These are phyloP conservation scores for Salix udensis DNA, from an alignment of 345 rosid genomes.

Conservation along the genomic window DNA sequence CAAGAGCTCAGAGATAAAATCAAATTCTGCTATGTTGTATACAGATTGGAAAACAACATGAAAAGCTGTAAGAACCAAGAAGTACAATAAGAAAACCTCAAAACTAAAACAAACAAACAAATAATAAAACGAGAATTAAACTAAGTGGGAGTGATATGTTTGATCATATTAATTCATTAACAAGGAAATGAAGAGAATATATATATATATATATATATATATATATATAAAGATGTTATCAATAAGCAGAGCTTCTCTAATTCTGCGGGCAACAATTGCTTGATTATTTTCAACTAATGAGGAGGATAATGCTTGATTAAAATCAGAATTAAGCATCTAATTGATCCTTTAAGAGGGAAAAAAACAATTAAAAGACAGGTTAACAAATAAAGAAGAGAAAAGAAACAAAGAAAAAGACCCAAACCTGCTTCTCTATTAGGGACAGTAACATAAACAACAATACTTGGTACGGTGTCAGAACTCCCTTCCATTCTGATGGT, in stretches of 20 bases:
- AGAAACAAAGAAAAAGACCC: background rate
- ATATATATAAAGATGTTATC: too few relatives aligned
- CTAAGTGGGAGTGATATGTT: too few relatives aligned
- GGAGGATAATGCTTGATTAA: background rate
- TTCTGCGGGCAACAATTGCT: too few relatives aligned
- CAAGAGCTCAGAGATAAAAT: background rate
- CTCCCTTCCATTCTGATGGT: conserved; percentile 60
- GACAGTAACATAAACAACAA: conserved; percentile 86
- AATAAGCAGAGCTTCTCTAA: too few relatives aligned
- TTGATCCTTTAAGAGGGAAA: background rate
- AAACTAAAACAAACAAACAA: background rate
- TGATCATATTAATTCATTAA: too few relatives aligned
- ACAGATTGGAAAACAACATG: too few relatives aligned
- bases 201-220: too few relatives aligned
- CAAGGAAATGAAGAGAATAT: too few relatives aligned
- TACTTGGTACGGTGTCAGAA: conserved; percentile 58
- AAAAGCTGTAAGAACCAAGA: too few relatives aligned
- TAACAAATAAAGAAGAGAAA: too few relatives aligned
- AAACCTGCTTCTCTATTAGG: conserved; percentile 84
- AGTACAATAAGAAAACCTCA: background rate
- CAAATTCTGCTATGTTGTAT: background rate
- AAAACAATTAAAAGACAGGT: background rate
- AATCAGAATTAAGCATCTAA: background rate
- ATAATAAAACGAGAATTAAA: too few relatives aligned
- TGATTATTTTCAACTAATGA: background rate